Evolutionary conservation across 306 rosid species (phyloP), one percentile per base, ranked within the genome.

Genomic region (Lathyrus sativus): DNA sequence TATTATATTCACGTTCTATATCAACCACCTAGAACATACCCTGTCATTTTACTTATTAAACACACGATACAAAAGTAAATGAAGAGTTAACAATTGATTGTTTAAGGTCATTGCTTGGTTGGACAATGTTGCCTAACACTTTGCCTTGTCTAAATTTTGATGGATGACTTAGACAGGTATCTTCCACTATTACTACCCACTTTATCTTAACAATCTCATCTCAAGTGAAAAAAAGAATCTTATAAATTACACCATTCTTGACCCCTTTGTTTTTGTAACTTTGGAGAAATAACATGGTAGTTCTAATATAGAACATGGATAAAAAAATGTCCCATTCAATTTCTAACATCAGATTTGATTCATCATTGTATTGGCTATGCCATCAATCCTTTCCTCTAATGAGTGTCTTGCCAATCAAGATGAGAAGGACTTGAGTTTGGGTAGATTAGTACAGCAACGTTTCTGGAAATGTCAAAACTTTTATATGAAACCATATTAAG

Each of bases 131-230:
- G 72, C 80, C 80, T 65, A 66, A 75, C 78, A 4, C 50, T 71
- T 71, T 75, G 80, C 68, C 80, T 75, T 71, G 80, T 37, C 77
- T 42, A 70, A 19, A 50, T 65, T 59, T 70, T 49, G 44, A 70
- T 70, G 14, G 35, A 18, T 62, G 82, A 73, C 13, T 68, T 33
- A 2, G 65, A 67, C 78, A 78, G 51, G 31, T 67, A 72, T 56
- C 73, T 65, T 42, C 74, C 68, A 54, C 63, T 35, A 35, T 35
- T 7, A 35, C 39, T 54, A 55, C 68, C 72, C 76, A 76, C 53
- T 62, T 62, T 33, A 55, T 26, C 17, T 55, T 65, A 55, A 45
- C 38, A 41, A 28, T 41, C 8, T 42, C 11, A 39, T 28, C 8
- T 33, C 9, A 10, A 61, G 11, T 46, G 14, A 39, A n/a, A 3